Evolutionary conservation across 176 grass and related monocot species (phyloP).

Genomic region (Alloteropsis semialata): DNA sequence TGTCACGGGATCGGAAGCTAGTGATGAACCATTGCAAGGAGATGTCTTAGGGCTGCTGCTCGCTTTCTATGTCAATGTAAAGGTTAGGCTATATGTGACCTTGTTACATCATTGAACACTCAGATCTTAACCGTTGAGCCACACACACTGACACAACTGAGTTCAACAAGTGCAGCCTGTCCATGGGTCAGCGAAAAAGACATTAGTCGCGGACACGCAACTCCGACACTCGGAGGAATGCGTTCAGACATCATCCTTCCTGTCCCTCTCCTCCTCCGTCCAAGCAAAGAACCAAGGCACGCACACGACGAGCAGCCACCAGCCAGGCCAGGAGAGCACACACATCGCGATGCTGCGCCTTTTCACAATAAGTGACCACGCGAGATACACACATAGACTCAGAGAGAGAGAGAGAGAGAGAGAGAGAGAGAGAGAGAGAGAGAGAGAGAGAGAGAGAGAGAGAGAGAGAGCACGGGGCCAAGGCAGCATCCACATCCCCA

Average conservation of each 20-base stretch:
- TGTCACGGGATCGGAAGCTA: background rate
- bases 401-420: too few species aligned
- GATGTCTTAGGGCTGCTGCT: background rate
- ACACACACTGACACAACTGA: background rate
- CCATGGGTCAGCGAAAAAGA: background rate
- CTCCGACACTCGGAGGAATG: slow-evolving; percentile 1
- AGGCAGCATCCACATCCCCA: too few species aligned
- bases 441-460: too few species aligned
- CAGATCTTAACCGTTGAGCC: background rate
- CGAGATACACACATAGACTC: too few species aligned
- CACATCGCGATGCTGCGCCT: background rate
- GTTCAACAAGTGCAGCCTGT: background rate
- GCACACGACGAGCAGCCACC: too few species aligned
- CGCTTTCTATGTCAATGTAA: too few species aligned
- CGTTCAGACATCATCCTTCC: background rate
- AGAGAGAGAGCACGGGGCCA: too few species aligned
- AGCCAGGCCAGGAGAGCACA: background rate
- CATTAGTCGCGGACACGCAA: background rate
- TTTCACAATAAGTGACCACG: background rate
- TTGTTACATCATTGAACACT: background rate
- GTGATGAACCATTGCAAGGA: background rate
- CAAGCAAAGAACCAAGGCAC: background rate
- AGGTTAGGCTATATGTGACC: too few species aligned
- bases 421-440: too few species aligned
- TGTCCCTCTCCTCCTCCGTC: background rate